Evolutionary conservation across 2,329 filamentous ascomycete genomes (phyloP).

Genomic region (Gnomoniopsis sp.): DNA sequence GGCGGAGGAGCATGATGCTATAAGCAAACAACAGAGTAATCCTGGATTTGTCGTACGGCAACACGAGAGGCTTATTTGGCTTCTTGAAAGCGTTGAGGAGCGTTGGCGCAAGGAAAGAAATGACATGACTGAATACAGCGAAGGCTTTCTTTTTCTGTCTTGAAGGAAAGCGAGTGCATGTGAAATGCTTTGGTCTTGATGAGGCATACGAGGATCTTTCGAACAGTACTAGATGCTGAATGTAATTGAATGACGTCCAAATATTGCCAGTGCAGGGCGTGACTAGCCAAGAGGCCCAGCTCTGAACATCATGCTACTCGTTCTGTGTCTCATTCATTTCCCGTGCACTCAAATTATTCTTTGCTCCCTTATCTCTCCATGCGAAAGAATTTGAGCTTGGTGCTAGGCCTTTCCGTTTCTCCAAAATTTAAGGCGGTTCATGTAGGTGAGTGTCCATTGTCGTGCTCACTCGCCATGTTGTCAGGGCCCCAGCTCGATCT

Average conservation of each 20-base stretch:
- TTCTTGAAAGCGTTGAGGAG: not conserved
- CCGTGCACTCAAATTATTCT: too few relatives aligned
- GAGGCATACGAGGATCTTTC: conserved; percentile 10
- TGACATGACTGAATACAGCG: conserved; percentile 10
- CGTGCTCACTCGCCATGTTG: too few relatives aligned
- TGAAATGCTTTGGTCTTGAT: not conserved
- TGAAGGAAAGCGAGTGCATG: conserved; percentile 5
- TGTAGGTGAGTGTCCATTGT: too few relatives aligned
- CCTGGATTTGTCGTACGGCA: not conserved
- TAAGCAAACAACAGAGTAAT: conserved; percentile 6
- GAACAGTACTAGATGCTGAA: conserved; percentile 1
- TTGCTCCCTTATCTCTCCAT: too few relatives aligned
- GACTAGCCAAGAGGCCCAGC: too few relatives aligned
- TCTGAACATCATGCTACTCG: too few relatives aligned
- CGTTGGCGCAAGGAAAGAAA: not conserved
- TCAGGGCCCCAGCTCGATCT: too few relatives aligned
- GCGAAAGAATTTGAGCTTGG: too few relatives aligned
- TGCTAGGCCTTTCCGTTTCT: too few relatives aligned
- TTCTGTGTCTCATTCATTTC: too few relatives aligned
- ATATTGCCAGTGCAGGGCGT: not conserved
- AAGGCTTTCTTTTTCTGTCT: conserved; percentile 4
- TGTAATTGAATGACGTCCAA: not conserved
- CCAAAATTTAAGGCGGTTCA: too few relatives aligned
- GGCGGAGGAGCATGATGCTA: conserved; percentile 59
- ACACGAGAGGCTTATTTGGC: not conserved